A percentile compares a stretch with the other conserved stretches of the same genome.
Evolutionary conservation across 306 rosid species (phyloP).

Genomic region (Heteromeles arbutifolia): DNA sequence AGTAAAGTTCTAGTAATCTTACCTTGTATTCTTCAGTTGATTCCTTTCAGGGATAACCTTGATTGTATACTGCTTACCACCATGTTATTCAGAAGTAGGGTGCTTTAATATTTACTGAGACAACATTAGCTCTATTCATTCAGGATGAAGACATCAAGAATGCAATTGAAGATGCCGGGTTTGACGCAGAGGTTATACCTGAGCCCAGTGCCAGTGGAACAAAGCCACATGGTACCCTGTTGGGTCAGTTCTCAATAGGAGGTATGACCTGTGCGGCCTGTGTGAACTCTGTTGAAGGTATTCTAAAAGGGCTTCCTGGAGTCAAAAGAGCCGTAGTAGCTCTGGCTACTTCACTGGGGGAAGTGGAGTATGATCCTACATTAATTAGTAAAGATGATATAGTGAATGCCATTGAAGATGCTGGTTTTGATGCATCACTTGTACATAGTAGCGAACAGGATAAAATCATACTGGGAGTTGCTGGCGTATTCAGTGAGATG

Average conservation of each 20-base stretch:
- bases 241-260: conserved; percentile 86
- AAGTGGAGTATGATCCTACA: conserved; percentile 83
- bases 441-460: conserved; percentile 87
- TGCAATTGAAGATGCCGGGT: conserved; percentile 97
- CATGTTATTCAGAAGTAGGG: background rate
- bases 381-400: conserved; percentile 71
- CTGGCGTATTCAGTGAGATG: conserved; percentile 52
- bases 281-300: conserved; percentile 90
- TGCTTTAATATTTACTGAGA: conserved; percentile 8
- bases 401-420: conserved; percentile 83
- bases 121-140: conserved; percentile 20
- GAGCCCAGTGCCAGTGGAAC: conserved; percentile 55
- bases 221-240: conserved; percentile 48
- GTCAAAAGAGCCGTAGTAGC: conserved; percentile 87
- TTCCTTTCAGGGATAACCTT: background rate
- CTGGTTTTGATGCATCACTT: conserved; percentile 86
- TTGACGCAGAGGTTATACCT: conserved; percentile 84
- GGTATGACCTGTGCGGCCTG: conserved; percentile 99
- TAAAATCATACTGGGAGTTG: conserved; percentile 55
- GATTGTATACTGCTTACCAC: background rate
- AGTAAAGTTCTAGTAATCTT: background rate
- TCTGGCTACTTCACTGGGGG: conserved; percentile 84
- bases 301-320: conserved; percentile 73
- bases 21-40: background rate
- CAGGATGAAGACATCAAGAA: conserved; percentile 81